Evolutionary conservation across 2,329 filamentous ascomycete genomes (phyloP), one percentile per base, ranked within the genome.

Genomic region (Colletotrichum sp.): DNA sequence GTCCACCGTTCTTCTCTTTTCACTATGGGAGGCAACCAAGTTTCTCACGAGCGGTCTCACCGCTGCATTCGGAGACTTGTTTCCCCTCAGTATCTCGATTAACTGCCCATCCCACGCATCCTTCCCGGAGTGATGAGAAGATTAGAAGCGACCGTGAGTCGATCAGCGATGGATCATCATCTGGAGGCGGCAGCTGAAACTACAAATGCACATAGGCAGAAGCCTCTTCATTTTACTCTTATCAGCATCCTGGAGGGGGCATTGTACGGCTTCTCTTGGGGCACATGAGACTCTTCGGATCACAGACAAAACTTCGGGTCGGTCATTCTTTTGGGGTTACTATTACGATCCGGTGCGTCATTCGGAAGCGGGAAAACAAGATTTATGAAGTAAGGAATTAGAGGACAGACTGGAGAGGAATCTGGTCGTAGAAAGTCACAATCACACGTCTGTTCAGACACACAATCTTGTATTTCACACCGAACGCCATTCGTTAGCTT

Each of bases 351-450:
- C 6, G n/a, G 43, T 13, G 10, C 2, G 38, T 48, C 38, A 4
- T 3, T 48, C 38, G 38, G 18, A 48, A 7, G 38, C 38, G 18
- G 38, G 3, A n/a, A 48, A 6, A 48, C 18, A 10, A 48, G 18
- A 21, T 48, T 48, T 6, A n/a, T 6, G 38, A 48, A 48, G 18
- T 3, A n/a, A 12, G 9, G 18, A 6, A 48, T 48, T 9, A n/a
- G 18, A 48, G 12, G 38, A n/a, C 18, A 48, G 1, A 12, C 0
- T 48, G 38, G 18, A 48, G 38, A 48, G 9, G 1, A n/a, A 12
- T 1, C 3, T 12, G 38, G 9, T 0, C 18, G 0, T 5, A n/a
- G 38, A 48, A n/a, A 1, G 0, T 48, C 0, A n/a, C 3, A 48
- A 12, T 48, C 6, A n/a, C 38, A 1, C 18, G 38, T n/a, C 38